Evolutionary conservation across 352 stramenopile species (phyloP).

Genomic region (Pythium rishiriense): DNA sequence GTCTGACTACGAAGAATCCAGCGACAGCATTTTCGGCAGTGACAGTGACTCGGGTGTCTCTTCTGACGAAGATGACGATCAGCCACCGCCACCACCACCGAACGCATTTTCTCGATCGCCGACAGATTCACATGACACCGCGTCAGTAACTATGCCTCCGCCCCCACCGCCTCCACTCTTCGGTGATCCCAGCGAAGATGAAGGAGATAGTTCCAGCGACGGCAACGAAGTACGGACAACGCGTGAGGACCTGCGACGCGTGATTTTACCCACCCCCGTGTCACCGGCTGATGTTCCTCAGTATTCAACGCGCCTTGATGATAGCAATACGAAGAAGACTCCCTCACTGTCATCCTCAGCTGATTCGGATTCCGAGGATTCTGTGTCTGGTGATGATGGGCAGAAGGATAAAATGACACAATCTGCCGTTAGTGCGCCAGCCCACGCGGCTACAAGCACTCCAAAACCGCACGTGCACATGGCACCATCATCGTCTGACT

Average conservation of each 20-base stretch:
- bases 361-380: constrained; percentile 15
- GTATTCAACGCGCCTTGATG: not conserved
- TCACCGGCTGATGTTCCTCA: constrained; percentile 1
- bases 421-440: not conserved
- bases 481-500: not conserved
- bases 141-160: not conserved
- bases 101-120: constrained; percentile 10
- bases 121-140: constrained; percentile 1
- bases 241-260: constrained; percentile 23
- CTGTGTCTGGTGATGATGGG: constrained; percentile 10
- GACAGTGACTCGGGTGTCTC: constrained; percentile 60
- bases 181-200: constrained; percentile 50
- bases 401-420: not conserved
- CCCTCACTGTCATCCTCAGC: constrained; percentile 10
- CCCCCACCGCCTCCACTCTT: constrained; percentile 34
- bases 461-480: not conserved
- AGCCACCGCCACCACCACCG: constrained; percentile 21
- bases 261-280: constrained; percentile 18
- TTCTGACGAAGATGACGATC: constrained; percentile 37
- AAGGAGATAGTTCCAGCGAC: constrained; percentile 45
- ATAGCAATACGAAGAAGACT: not conserved
- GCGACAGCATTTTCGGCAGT: constrained; percentile 86
- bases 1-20: constrained; percentile 78
- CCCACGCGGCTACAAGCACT: not conserved
- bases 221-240: constrained; percentile 9